These are phyloP conservation scores for Pyracantha coccinea DNA, from an alignment of 331 rosid genomes.

Conservation along the genomic window DNA sequence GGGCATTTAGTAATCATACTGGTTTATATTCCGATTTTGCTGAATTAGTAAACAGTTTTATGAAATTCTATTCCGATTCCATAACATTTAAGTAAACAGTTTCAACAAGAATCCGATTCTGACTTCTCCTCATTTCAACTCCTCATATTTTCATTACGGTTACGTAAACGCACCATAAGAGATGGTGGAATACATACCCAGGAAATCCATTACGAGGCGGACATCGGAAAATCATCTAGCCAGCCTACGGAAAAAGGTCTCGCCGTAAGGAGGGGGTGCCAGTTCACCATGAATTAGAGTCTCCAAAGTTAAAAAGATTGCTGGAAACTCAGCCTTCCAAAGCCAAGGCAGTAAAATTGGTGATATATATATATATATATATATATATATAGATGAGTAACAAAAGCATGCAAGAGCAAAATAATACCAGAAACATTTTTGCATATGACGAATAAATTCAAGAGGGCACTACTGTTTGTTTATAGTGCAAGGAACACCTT, in stretches of 20 bases:
- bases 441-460: too few relatives aligned
- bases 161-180: too few relatives aligned
- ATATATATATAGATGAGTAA: neutral
- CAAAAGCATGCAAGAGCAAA: constrained; percentile 5
- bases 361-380: neutral
- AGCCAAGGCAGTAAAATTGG: constrained; percentile 8
- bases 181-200: constrained; percentile 16
- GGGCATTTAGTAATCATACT: too few relatives aligned
- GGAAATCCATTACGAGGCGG: constrained; percentile 48
- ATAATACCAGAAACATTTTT: neutral
- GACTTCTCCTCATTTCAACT: too few relatives aligned
- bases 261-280: constrained; percentile 38
- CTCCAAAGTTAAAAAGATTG: constrained; percentile 66
- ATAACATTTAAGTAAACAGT: too few relatives aligned
- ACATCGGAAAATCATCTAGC: constrained; percentile 51
- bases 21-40: too few relatives aligned
- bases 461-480: too few relatives aligned
- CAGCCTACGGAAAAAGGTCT: constrained; percentile 39
- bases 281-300: constrained; percentile 51
- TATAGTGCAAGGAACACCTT: too few relatives aligned
- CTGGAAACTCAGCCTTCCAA: constrained; percentile 26
- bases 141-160: too few relatives aligned
- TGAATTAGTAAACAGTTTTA: too few relatives aligned
- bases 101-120: too few relatives aligned
- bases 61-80: too few relatives aligned